Percentiles rank a stretch among this genome's conserved stretches.
Conservation (phyloP, 495 filamentous ascomycete species). For the Penicillium taxi region DNA sequence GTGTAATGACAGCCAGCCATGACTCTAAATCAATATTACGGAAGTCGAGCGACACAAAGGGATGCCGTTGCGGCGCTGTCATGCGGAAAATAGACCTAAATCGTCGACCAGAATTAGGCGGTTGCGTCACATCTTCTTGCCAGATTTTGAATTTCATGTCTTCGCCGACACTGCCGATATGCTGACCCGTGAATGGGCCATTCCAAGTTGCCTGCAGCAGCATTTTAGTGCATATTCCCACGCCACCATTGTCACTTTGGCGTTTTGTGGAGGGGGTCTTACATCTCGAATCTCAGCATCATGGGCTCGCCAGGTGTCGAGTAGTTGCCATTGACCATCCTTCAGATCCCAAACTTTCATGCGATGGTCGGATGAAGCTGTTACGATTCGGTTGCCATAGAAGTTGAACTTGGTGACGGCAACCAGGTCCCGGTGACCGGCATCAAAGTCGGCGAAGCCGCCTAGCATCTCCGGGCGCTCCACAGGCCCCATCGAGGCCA, state of each 20-base stretch:
- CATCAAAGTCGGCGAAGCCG: conserved; percentile 59
- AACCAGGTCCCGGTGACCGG: conserved; percentile 51
- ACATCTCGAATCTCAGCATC: conserved; percentile 87
- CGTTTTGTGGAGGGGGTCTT: conserved; percentile 19
- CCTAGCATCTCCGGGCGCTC: conserved; percentile 28
- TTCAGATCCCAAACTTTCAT: conserved; percentile 87
- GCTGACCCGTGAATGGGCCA: conserved; percentile 52
- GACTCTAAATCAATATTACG: conserved; percentile 66
- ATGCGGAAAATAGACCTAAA: conserved; percentile 60
- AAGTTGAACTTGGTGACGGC: conserved; percentile 54
- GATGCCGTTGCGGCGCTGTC: conserved; percentile 48
- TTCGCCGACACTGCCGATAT: conserved; percentile 65
- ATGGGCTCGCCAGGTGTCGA: conserved; percentile 86
- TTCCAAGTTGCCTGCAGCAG: conserved; percentile 67
- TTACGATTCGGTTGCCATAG: conserved; percentile 84
- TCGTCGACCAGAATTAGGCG: conserved; percentile 61
- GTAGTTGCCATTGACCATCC: conserved; percentile 67
- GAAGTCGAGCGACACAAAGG: conserved; percentile 72
- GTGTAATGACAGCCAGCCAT: conserved; percentile 74
- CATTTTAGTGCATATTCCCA: conserved; percentile 10
- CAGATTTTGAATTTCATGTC: conserved; percentile 84
- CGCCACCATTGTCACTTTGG: too few relatives aligned
- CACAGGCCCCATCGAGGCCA: conserved; percentile 18
- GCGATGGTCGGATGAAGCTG: conserved; percentile 84
- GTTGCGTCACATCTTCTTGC: conserved; percentile 75